phyloP scores from a whole-genome alignment of 2,329 filamentous ascomycete species.

The Emericellopsis atlantica region DNA sequence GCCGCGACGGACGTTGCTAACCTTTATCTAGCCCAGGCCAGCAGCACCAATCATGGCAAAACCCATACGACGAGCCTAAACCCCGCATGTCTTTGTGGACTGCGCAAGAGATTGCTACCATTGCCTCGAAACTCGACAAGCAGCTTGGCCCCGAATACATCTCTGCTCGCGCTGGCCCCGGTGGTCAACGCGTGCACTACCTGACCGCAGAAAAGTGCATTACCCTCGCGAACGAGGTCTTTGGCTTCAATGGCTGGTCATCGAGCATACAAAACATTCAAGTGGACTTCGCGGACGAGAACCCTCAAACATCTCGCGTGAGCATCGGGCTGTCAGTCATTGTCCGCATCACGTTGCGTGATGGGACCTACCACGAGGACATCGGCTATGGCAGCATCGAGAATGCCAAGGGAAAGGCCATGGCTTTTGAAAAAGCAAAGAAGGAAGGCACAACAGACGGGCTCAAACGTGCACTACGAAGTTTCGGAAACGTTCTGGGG shows the following conservation, averaged over 20 bases:
- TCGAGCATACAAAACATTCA: conserved; percentile 90
- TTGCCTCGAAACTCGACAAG: conserved; percentile 78
- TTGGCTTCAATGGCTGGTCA: conserved; percentile 97
- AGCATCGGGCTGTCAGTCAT: conserved; percentile 82
- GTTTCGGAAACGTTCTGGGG: conserved; percentile 92
- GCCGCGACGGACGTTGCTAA: conserved; percentile 5
- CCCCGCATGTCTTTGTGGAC: conserved; percentile 69
- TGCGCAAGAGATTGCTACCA: conserved; percentile 76
- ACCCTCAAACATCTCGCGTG: conserved; percentile 63
- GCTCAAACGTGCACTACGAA: conserved; percentile 77
- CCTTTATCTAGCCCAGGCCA: conserved; percentile 37
- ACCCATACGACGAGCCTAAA: conserved; percentile 69
- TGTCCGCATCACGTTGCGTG: conserved; percentile 76
- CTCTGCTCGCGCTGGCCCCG: conserved; percentile 71
- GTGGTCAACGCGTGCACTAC: conserved; percentile 82
- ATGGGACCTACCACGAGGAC: conserved; percentile 96
- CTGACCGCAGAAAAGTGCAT: conserved; percentile 95
- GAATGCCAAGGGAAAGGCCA: conserved; percentile 89
- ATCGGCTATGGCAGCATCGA: conserved; percentile 95
- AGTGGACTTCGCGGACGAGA: conserved; percentile 91
- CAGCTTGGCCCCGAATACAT: conserved; percentile 95
- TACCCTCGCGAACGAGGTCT: conserved; percentile 85
- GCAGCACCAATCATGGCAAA: conserved; percentile 46
- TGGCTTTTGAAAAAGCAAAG: conserved; percentile 96
- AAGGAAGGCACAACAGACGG: conserved; percentile 96